Evolutionary conservation across 2,329 filamentous ascomycete genomes (phyloP), one percentile per base, ranked within the genome.

Genomic region (Diaporthe sp.): DNA sequence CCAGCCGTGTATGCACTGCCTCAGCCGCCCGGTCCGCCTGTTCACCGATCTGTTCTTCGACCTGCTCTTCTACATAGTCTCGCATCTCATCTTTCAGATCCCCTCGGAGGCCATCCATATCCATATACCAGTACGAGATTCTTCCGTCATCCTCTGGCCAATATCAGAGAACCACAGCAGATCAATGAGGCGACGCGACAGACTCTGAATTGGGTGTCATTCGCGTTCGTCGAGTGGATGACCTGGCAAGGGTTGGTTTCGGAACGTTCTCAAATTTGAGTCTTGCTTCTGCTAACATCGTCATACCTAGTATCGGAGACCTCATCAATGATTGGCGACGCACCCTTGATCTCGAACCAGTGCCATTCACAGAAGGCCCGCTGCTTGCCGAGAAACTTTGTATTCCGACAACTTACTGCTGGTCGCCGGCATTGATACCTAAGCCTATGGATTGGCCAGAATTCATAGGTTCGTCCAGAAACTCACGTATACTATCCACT

Each of bases 61-160:
- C n/a, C n/a, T n/a, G n/a, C n/a, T n/a, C n/a, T n/a, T n/a, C n/a
- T n/a, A n/a, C n/a, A n/a, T n/a, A n/a, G n/a, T n/a, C n/a, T n/a
- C n/a, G n/a, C n/a, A n/a, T n/a, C n/a, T n/a, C n/a, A n/a, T n/a
- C n/a, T n/a, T n/a, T n/a, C n/a, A n/a, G n/a, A n/a, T n/a, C n/a
- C n/a, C n/a, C n/a, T n/a, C n/a, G n/a, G n/a, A n/a, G n/a, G n/a
- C n/a, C n/a, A n/a, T n/a, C n/a, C n/a, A n/a, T n/a, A n/a, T n/a
- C n/a, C n/a, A n/a, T n/a, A n/a, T n/a, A n/a, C 47, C 2, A 70
- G 51, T 19, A 70, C 68, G 2, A 58, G 51, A 44, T 51, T 55
- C 32, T 70, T 70, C 51, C 51, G 47, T 44, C 68, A 70, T 59
- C 68, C 68, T 44, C 12, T 70, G 35, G 68, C 68, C 19, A 70